Percentiles rank a stretch among this genome's conserved stretches.
phyloP scores from a whole-genome alignment of 257 asterid species.

The Lavandula angustifolia region DNA sequence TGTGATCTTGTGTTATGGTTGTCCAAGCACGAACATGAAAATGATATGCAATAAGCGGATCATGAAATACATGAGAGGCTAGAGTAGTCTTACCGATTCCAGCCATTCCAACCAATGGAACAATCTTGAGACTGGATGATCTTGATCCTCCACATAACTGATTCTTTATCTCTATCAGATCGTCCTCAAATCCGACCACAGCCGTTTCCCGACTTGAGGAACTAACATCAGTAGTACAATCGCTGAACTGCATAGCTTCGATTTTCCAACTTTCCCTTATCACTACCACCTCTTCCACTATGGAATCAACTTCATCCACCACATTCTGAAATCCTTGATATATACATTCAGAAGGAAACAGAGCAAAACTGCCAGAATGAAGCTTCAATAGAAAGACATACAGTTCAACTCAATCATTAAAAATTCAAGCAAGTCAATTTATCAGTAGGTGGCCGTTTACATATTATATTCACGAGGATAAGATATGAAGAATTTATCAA shows the following conservation, averaged over 20 bases:
- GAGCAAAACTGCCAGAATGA: no score
- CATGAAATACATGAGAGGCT: constrained; percentile 29
- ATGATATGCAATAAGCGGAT: constrained; percentile 9
- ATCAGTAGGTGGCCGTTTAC: no score
- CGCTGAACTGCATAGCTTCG: not conserved
- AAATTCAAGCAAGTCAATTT: no score
- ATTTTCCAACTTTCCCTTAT: constrained; percentile 10
- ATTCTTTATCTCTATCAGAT: constrained; percentile 19
- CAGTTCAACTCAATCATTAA: no score
- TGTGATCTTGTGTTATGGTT: constrained; percentile 31
- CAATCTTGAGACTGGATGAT: constrained; percentile 27
- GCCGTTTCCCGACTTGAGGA: not conserved
- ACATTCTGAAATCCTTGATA: constrained; percentile 6
- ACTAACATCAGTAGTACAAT: not conserved
- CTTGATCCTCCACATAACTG: constrained; percentile 34
- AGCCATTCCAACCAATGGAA: constrained; percentile 37
- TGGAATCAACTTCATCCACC: constrained; percentile 25
- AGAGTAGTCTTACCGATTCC: constrained; percentile 42
- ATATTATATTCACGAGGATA: no score
- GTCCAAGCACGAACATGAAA: constrained; percentile 36
- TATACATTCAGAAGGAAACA: no score
- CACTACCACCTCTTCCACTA: constrained; percentile 7
- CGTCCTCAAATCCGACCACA: constrained; percentile 33
- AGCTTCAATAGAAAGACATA: no score
- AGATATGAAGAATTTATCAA: no score